These are phyloP conservation scores for Sugiyamaella valdiviana DNA, from an alignment of 805 yeast species.

Conservation along the genomic window DNA sequence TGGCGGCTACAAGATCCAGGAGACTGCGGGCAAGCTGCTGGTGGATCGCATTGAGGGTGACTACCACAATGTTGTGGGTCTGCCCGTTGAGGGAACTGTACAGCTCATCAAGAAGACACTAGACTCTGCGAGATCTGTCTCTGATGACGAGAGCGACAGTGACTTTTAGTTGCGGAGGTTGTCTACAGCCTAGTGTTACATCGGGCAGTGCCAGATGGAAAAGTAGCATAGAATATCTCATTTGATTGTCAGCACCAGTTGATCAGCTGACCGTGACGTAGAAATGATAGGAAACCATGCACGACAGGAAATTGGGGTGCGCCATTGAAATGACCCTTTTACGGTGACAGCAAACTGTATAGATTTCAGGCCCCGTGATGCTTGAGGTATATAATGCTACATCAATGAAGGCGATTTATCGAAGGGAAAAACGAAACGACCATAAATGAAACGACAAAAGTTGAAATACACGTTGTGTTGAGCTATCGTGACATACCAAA, in stretches of 20 bases:
- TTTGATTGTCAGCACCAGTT: not conserved
- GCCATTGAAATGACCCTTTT: no score
- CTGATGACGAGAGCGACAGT: constrained; percentile 10
- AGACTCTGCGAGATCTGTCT: constrained; percentile 5
- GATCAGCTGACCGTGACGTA: no score
- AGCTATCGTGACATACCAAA: no score
- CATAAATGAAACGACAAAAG: no score
- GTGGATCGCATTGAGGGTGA: constrained; percentile 69
- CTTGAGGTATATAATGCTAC: no score
- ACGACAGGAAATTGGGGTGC: no score
- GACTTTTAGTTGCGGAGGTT: constrained; percentile 9
- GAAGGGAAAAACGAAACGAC: no score
- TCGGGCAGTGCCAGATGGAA: not conserved
- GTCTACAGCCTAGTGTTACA: not conserved
- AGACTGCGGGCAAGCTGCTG: constrained; percentile 53
- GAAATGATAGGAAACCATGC: no score
- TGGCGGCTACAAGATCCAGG: constrained; percentile 88
- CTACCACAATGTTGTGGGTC: constrained; percentile 78
- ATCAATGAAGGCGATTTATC: no score
- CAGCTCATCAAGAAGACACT: constrained; percentile 31
- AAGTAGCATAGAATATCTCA: not conserved
- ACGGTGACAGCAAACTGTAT: no score
- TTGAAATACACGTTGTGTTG: no score
- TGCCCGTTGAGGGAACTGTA: constrained; percentile 63
- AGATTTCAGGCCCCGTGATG: no score